A percentile compares a stretch with the other conserved stretches of the same genome.
Conservation (phyloP, 108 stramenopile species). For the Bacterosira constricta region DNA sequence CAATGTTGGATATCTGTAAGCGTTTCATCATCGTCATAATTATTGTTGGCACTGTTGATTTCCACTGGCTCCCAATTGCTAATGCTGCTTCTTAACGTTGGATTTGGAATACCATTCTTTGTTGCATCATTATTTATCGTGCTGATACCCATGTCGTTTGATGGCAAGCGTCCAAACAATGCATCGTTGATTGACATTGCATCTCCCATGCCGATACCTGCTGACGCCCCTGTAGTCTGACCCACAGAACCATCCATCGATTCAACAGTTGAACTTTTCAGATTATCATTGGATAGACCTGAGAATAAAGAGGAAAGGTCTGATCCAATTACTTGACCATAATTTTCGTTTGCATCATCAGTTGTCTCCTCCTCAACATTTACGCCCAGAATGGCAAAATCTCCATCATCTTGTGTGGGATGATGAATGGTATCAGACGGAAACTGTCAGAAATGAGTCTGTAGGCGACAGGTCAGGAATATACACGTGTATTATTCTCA, state of each 20-base stretch:
- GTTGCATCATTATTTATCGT: no score
- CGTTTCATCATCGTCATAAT: not conserved
- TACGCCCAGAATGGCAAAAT: constrained; percentile 41
- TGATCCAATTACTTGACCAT: not conserved
- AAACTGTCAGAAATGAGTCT: not conserved
- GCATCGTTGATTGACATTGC: constrained; percentile 25
- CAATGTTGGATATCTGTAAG: constrained; percentile 19
- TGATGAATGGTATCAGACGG: no score
- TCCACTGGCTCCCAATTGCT: not conserved
- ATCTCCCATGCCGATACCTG: no score
- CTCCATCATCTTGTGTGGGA: constrained; percentile 52
- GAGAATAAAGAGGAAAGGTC: no score
- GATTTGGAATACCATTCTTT: no score
- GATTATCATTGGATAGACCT: no score
- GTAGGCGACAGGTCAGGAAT: not conserved
- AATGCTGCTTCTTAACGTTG: not conserved
- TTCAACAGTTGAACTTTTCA: no score
- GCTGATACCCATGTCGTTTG: no score
- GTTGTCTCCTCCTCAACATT: constrained; percentile 26
- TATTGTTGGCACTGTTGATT: not conserved
- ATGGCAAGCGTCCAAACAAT: no score
- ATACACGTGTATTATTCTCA: no score
- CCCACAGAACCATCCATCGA: no score
- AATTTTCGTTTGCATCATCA: not conserved
- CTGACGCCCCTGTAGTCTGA: no score